Conservation (phyloP, 129 eudicot genomes). For the Mikania micrantha region DNA sequence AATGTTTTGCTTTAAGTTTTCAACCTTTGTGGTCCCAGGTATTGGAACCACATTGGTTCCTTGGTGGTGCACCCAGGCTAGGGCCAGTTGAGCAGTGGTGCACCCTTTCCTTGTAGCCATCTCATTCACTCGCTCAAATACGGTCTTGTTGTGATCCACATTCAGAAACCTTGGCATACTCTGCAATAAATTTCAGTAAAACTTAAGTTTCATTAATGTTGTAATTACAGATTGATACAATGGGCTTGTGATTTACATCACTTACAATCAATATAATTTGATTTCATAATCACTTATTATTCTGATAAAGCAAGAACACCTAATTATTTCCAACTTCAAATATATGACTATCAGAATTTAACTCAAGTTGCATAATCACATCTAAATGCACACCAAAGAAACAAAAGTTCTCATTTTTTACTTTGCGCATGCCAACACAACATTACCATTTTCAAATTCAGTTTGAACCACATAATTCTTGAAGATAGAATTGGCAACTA, state of each 20-base stretch:
- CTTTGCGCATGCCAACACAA: neutral
- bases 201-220: neutral
- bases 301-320: neutral
- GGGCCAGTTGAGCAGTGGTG: neutral
- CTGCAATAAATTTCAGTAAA: neutral
- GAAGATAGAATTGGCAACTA: neutral
- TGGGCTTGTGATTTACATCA: neutral
- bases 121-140: neutral
- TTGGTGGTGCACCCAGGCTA: conserved; percentile 1
- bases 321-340: neutral
- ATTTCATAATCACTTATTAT: neutral
- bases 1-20: neutral
- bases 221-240: neutral
- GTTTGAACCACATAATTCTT: neutral
- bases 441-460: neutral
- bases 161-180: neutral
- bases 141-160: neutral
- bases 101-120: conserved; percentile 19
- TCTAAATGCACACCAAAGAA: neutral
- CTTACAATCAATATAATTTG: neutral
- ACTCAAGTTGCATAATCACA: neutral
- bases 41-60: neutral
- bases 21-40: neutral
- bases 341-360: neutral
- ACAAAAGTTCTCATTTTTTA: neutral